Evolutionary conservation across 2,329 filamentous ascomycete species (phyloP).

Genomic region (Ceratocystiopsis sp.): DNA sequence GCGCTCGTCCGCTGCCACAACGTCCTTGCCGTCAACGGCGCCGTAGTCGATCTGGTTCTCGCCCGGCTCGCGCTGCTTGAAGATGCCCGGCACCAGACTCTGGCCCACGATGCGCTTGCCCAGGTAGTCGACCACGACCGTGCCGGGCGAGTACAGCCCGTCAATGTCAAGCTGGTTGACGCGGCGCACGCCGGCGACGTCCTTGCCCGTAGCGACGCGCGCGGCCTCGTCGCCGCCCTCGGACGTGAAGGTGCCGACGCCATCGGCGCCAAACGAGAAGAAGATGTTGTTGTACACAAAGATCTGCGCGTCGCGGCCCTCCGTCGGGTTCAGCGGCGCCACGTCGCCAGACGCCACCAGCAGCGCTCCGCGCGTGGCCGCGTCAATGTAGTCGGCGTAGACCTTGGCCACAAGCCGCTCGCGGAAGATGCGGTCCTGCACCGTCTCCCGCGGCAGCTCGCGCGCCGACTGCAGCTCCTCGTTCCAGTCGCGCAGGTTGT

Average conservation of each 20-base stretch:
- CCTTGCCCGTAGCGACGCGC: slow-evolving; percentile 88
- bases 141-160: slow-evolving; percentile 86
- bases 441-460: slow-evolving; percentile 80
- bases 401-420: slow-evolving; percentile 89
- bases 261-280: slow-evolving; percentile 95
- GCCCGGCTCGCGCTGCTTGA: slow-evolving; percentile 92
- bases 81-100: slow-evolving; percentile 96
- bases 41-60: slow-evolving; percentile 99
- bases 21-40: slow-evolving; percentile 90
- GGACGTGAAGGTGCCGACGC: slow-evolving; percentile 88
- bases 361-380: slow-evolving; percentile 78
- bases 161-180: slow-evolving; percentile 96
- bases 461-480: slow-evolving; percentile 96
- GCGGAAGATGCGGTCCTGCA: slow-evolving; percentile 90
- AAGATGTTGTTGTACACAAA: slow-evolving; percentile 99
- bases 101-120: slow-evolving; percentile 95
- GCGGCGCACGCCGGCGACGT: slow-evolving; percentile 81
- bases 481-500: slow-evolving; percentile 95
- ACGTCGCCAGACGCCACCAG: slow-evolving; percentile 87
- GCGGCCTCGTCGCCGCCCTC: slow-evolving; percentile 96
- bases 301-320: slow-evolving; percentile 83
- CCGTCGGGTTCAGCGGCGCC: slow-evolving; percentile 84
- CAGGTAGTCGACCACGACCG: slow-evolving; percentile 89
- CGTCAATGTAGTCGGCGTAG: slow-evolving; percentile 95
- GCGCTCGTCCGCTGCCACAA: slow-evolving; percentile 76